These are phyloP conservation scores for Aspergillus sp. DNA, from an alignment of 2,329 filamentous ascomycete species.

Conservation along the genomic window DNA sequence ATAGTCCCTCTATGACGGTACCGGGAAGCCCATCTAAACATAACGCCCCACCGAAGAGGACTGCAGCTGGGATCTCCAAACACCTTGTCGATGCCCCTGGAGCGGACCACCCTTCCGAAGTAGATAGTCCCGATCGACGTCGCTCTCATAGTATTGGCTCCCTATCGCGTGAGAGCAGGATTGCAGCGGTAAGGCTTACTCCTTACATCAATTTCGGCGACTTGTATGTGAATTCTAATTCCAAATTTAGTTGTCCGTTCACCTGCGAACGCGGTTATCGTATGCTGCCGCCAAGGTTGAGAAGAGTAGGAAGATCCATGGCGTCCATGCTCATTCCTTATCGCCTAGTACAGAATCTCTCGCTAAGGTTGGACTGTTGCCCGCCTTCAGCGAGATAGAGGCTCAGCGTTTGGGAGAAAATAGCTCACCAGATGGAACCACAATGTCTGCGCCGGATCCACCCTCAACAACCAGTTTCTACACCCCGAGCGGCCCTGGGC, in stretches of 20 bases:
- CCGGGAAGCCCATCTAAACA: constrained; percentile 19
- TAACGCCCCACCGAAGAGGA: constrained; percentile 66
- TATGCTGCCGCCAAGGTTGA: constrained; percentile 95
- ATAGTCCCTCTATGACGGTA: constrained; percentile 13
- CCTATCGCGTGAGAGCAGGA: constrained; percentile 67
- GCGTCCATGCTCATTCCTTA: constrained; percentile 76
- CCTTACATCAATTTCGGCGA: not conserved
- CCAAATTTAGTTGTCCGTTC: constrained; percentile 65
- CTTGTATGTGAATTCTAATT: constrained; percentile 21
- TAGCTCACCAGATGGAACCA: constrained; percentile 26
- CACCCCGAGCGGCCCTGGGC: constrained; percentile 12
- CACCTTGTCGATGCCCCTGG: constrained; percentile 30
- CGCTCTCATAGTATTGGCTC: constrained; percentile 74
- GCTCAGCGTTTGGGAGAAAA: constrained; percentile 22
- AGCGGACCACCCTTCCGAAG: constrained; percentile 32
- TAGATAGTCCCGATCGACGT: constrained; percentile 40
- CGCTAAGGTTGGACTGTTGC: constrained; percentile 56
- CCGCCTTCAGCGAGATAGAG: constrained; percentile 43
- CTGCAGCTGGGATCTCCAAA: constrained; percentile 74
- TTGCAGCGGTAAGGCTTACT: constrained; percentile 68
- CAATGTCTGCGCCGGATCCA: constrained; percentile 26
- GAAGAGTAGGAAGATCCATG: constrained; percentile 76
- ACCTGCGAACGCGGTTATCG: constrained; percentile 79
- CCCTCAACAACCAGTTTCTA: constrained; percentile 18
- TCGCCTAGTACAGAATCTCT: constrained; percentile 60